These are phyloP conservation scores for Trichophyton mentagrophytes DNA, from an alignment of 2,329 filamentous ascomycete genomes.

Conservation along the genomic window DNA sequence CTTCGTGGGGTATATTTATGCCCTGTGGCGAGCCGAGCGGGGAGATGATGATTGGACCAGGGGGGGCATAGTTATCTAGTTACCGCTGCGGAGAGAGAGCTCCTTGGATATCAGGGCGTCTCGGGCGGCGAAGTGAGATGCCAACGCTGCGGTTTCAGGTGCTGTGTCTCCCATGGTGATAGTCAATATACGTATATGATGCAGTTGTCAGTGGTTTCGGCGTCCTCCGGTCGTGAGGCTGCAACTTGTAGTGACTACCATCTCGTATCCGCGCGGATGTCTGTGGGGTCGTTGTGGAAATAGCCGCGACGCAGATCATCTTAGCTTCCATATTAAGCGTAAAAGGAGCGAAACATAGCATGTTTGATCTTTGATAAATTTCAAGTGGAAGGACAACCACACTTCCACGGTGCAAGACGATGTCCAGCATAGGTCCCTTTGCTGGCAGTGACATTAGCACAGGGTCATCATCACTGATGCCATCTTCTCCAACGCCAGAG, in stretches of 20 bases:
- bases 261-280: too few species aligned
- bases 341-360: too few species aligned
- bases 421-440: too few species aligned
- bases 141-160: not conserved
- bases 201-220: not conserved
- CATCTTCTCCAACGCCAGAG: not conserved
- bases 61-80: not conserved
- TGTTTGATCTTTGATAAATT: too few species aligned
- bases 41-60: not conserved
- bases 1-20: not conserved
- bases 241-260: too few species aligned
- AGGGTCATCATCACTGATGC: not conserved
- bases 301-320: too few species aligned
- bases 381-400: too few species aligned
- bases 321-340: too few species aligned
- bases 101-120: constrained; percentile 10
- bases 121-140: not conserved
- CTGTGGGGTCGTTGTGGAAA: too few species aligned
- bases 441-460: too few species aligned
- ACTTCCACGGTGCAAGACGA: too few species aligned
- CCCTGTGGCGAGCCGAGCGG: not conserved
- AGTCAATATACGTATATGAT: not conserved
- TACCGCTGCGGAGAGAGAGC: constrained; percentile 11
- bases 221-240: not conserved
- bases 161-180: not conserved